Evolutionary conservation across 2,329 filamentous ascomycete species (phyloP).

Genomic region (Penicillium sp.): DNA sequence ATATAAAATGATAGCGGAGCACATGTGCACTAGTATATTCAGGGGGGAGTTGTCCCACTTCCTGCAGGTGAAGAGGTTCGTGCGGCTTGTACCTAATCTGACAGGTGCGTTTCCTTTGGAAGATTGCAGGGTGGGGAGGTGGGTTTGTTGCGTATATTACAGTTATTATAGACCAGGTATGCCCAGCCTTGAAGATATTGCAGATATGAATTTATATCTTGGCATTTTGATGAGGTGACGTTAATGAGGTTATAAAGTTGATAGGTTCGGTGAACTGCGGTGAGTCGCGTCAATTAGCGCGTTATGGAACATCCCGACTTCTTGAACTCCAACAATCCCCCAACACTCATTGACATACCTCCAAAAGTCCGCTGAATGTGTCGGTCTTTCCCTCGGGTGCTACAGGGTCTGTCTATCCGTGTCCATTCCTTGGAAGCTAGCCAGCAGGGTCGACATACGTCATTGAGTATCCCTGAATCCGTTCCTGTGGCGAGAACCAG

Average conservation of each 20-base stretch:
- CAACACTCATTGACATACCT: not conserved
- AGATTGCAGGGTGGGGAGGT: too few species aligned
- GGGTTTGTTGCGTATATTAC: not conserved
- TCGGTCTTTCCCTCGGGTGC: slow-evolving; percentile 20
- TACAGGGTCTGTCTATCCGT: slow-evolving; percentile 30
- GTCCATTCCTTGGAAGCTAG: slow-evolving; percentile 27
- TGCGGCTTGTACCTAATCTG: not conserved
- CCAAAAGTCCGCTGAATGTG: slow-evolving; percentile 32
- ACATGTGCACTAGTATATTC: not conserved
- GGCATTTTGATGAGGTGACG: not conserved
- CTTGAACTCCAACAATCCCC: not conserved
- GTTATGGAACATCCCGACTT: slow-evolving; percentile 6
- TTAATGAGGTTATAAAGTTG: not conserved
- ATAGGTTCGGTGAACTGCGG: not conserved
- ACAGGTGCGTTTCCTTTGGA: too few species aligned
- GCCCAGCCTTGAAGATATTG: not conserved
- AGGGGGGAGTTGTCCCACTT: not conserved
- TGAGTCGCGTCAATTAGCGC: slow-evolving; percentile 13
- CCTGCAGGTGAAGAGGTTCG: not conserved
- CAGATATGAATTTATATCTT: not conserved
- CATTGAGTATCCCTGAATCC: slow-evolving; percentile 26
- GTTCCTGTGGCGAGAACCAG: slow-evolving; percentile 28
- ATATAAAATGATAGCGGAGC: not conserved
- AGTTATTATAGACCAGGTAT: not conserved
- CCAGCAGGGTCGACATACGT: slow-evolving; percentile 27